These are phyloP conservation scores for Ogataea polymorpha DNA, from an alignment of 805 yeast genomes.

Conservation along the genomic window DNA sequence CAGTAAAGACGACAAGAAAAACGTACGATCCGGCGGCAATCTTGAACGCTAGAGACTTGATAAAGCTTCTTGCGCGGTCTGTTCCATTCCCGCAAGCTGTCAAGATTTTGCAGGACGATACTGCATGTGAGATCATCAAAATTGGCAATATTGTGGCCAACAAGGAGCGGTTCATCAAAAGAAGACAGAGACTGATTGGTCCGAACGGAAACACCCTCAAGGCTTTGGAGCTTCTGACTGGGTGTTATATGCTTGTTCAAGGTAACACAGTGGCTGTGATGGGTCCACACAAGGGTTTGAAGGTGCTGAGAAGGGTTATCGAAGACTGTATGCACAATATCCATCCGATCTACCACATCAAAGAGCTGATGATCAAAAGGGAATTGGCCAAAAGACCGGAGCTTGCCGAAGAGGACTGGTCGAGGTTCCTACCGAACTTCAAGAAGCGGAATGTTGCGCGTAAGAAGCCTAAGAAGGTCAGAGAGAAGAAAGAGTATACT, in stretches of 20 bases:
- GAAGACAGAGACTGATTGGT: slow-evolving; percentile 95
- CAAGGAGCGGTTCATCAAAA: slow-evolving; percentile 89
- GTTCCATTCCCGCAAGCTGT: slow-evolving; percentile 97
- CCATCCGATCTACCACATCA: slow-evolving; percentile 97
- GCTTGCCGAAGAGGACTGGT: slow-evolving; percentile 94
- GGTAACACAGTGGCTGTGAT: slow-evolving; percentile 96
- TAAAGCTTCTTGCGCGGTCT: slow-evolving; percentile 89
- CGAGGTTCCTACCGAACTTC: slow-evolving; percentile 92
- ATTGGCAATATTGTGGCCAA: slow-evolving; percentile 86
- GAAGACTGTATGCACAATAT: slow-evolving; percentile 97
- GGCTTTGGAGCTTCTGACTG: slow-evolving; percentile 92
- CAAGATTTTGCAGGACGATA: slow-evolving; percentile 84
- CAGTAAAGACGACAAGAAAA: slow-evolving; percentile 92
- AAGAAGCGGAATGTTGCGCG: slow-evolving; percentile 95
- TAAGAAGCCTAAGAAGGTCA: slow-evolving; percentile 72
- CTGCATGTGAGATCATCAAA: slow-evolving; percentile 94
- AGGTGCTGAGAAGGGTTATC: slow-evolving; percentile 87
- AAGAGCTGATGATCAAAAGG: slow-evolving; percentile 95
- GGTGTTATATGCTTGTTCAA: slow-evolving; percentile 93
- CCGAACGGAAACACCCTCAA: slow-evolving; percentile 96
- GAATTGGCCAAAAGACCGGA: slow-evolving; percentile 95
- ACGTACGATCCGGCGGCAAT: slow-evolving; percentile 94
- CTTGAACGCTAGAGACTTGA: slow-evolving; percentile 90
- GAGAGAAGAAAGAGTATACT: slow-evolving; percentile 76
- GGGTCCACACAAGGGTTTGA: slow-evolving; percentile 94